These are phyloP conservation scores for Phoenix dactylifera DNA, from an alignment of 176 grass and related monocot species.

Conservation along the genomic window DNA sequence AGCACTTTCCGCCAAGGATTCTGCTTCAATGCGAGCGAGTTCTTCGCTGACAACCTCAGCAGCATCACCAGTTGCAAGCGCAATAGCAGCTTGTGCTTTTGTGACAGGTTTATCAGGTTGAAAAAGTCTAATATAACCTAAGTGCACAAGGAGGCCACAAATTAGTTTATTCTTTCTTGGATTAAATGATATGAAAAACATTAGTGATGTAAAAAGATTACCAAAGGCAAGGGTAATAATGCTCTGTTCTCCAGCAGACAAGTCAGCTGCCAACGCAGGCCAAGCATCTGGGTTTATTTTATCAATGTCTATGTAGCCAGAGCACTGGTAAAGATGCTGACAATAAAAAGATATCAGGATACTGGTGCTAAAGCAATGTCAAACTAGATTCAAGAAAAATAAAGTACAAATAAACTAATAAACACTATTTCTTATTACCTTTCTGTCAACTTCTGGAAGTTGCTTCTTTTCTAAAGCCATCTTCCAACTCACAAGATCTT, in stretches of 20 bases:
- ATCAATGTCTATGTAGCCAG: conserved; percentile 83
- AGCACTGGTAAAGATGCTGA: conserved; percentile 55
- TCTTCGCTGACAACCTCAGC: conserved; percentile 70
- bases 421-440: conserved; percentile 35
- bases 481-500: conserved; percentile 94
- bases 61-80: conserved; percentile 79
- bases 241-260: conserved; percentile 76
- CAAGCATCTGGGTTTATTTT: conserved; percentile 86
- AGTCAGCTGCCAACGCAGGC: conserved; percentile 75
- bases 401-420: too few relatives aligned
- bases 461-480: conserved; percentile 76
- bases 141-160: background rate
- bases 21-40: conserved; percentile 82
- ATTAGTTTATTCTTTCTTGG: background rate
- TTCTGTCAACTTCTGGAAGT: conserved; percentile 71
- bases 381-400: too few relatives aligned
- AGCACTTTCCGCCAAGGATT: conserved; percentile 79
- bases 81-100: conserved; percentile 84
- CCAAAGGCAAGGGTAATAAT: conserved; percentile 90
- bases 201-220: conserved; percentile 31
- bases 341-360: conserved; percentile 2
- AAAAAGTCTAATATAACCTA: conserved; percentile 94
- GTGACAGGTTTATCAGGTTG: conserved; percentile 92
- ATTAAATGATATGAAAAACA: background rate
- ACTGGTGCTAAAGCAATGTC: too few relatives aligned